Base-by-base conservation (phyloP, 2,329 filamentous ascomycete species). In the Metarhizium guizhouense region DNA sequence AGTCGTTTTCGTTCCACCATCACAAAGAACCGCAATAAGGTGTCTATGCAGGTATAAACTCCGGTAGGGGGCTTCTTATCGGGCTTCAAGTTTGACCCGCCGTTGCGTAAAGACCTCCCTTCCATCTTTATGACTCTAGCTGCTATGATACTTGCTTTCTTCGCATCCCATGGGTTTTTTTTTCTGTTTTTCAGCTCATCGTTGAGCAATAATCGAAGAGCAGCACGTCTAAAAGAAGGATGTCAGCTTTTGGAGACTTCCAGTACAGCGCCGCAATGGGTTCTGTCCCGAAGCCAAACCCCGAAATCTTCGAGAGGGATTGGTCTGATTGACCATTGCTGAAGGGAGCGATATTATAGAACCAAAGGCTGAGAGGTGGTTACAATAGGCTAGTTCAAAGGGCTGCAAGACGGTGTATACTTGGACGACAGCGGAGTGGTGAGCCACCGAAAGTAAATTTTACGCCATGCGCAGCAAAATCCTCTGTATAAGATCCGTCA, bases 361-460 rank as follows among this genome's bases (percentile, higher is more conserved):
- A 34, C 1, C 32, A 34, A 34, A 25, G 25, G 1, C 25, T 25
- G 25, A 25, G 25, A 25, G 4, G 25, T 25, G 25, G 3, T 25
- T 25, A 25, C 4, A 25, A 25, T 25, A 25, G 32, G 32, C 32
- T 34, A 11, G 10, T 34, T 11, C 32, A 11, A 25, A 25, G 25
- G 25, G 25, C 4, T 25, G 25, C 25, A 25, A 25, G 25, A 25
- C 25, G 32, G 32, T 34, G 10, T 5, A 11, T 11, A 34, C 32
- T 11, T 34, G 32, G 32, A 34, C 10, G 7, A 34, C 32, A 11
- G 32, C 32, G 10, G 32, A 34, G 10, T 34, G 32, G 32, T 2
- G 10, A 11, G 32, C 32, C 10, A 11, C 10, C 32, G 6, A 11
- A 7, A 34, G 3, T 11, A 75, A 58, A 40, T 68, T 64, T 2